Base-by-base conservation (phyloP, 2,329 filamentous ascomycete species). In the Phialophora expanda region DNA sequence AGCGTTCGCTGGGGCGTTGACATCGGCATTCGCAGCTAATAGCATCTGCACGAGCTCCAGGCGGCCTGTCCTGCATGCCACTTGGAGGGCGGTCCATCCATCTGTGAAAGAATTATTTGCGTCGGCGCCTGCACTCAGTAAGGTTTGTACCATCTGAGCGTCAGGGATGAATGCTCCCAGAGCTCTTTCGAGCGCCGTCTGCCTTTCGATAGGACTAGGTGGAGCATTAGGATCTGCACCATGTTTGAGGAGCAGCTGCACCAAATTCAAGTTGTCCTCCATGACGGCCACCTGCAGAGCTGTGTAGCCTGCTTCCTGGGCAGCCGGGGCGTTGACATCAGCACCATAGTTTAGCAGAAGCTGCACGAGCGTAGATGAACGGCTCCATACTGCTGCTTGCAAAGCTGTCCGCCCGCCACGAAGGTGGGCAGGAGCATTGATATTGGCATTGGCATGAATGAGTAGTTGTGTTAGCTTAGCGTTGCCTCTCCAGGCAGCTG, bases 211-310 rank as follows among this genome's bases (percentile, higher is more conserved):
- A 53, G 9, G 14, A 8, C 12, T 22, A 53, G 20, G 9, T 55
- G 53, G 20, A 28, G 48, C 30, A 28, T 60, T 60, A 2, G 57
- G 57, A 12, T 60, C 46, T 30, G 30, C 57, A 24, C 57, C 57
- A n/a, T 34, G 41, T 12, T 26, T 17, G n/a, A 60, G n/a, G 20
- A 60, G 57, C 22, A 14, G 50, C 28, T 28, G 8, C 11, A 60
- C 46, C 9, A 41, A 17, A 12, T 24, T 3, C 3, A 24, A 17
- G 12, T 41, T 3, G 7, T 5, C 1, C 41, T 26, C 34, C 2
- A 12, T 11, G 22, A 60, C 46, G 41, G 57, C 57, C 28, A 30
- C 6, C 28, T 41, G 17, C 17, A 58, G 38, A 30, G 56, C 56
- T 8, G 34, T 58, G 3, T 30, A 0, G 3, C 56, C 56, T 26